Percentiles rank a stretch among this genome's conserved stretches.
These are phyloP conservation scores for Iodosphaeria phyllophila DNA, from an alignment of 2,329 filamentous ascomycete species.

Conservation along the genomic window DNA sequence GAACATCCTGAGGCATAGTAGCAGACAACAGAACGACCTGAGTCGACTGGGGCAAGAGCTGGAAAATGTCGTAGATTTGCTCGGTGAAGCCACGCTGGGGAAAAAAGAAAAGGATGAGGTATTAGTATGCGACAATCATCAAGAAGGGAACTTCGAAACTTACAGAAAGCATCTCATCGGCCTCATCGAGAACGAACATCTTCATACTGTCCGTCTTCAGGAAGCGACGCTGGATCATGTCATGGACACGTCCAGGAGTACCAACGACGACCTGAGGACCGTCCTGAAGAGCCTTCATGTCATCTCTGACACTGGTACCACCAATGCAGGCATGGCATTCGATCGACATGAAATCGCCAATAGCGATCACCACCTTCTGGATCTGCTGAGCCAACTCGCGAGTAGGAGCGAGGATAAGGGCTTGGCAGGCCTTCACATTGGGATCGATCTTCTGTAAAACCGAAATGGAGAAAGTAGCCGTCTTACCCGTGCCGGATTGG, in stretches of 20 bases:
- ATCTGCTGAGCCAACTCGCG: slow-evolving; percentile 98
- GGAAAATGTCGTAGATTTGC: slow-evolving; percentile 99
- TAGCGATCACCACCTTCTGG: slow-evolving; percentile 96
- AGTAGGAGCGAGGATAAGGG: slow-evolving; percentile 90
- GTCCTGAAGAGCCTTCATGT: slow-evolving; percentile 94
- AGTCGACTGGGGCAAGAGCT: slow-evolving; percentile 91
- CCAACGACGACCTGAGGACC: slow-evolving; percentile 95
- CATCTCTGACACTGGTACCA: slow-evolving; percentile 92
- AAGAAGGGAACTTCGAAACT: slow-evolving; percentile 14
- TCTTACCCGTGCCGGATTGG: slow-evolving; percentile 99
- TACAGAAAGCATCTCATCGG: slow-evolving; percentile 95
- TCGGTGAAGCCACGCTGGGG: slow-evolving; percentile 91
- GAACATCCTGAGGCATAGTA: slow-evolving; percentile 97
- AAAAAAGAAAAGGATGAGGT: too few relatives aligned
- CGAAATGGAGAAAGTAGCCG: slow-evolving; percentile 97
- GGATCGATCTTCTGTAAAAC: slow-evolving; percentile 97
- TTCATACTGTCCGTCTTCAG: slow-evolving; percentile 97
- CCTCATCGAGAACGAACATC: slow-evolving; percentile 99
- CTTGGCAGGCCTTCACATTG: slow-evolving; percentile 90
- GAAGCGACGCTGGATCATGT: slow-evolving; percentile 98
- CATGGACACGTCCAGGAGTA: slow-evolving; percentile 93
- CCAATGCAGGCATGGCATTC: slow-evolving; percentile 99
- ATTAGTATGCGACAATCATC: slow-evolving; percentile 14
- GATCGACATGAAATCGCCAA: slow-evolving; percentile 98
- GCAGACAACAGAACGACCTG: slow-evolving; percentile 97